Evolutionary conservation across 306 rosid species (phyloP), one percentile per base, ranked within the genome.

Genomic region (Luffa aegyptiaca): DNA sequence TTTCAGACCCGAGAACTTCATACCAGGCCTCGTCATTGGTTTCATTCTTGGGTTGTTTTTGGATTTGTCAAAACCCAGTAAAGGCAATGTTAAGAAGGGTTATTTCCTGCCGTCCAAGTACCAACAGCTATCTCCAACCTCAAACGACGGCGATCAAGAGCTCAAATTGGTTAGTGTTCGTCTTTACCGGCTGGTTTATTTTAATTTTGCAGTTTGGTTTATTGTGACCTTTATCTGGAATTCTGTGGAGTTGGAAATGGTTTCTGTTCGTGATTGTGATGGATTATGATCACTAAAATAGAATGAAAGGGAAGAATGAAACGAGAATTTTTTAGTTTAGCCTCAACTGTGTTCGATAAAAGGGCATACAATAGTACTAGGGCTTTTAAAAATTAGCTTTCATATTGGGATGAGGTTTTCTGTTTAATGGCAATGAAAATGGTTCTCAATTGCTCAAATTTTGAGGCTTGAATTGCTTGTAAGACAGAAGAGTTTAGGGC

Each of bases 21-120:
- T 94, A 80, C 98, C 97, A 12, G 97, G 97, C 75, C 85, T 92
- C 82, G 88, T 94, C n/a, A 87, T 94, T 79, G 98, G 97, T 83
- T 94, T 94, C 89, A 88, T 94, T 77, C 39, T 85, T 64, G 97
- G 98, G 76, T 72, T 92, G 78, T 80, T 94, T 77, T 79, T 86
- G 49, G 98, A 94, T 85, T 85, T 94, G 65, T 63, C 97, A 17
- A 89, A 87, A 65, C 90, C 89, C 52, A 41, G 59, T 35, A 88
- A 80, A 58, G 88, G 74, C 70, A 79, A 31, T 20, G 14, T 83
- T 3, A 75, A 82, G 76, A 89, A 79, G 76, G 90, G 86, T 46
- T 55, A n/a, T 12, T 83, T 81, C 49, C 64, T 84, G 13, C 76
- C 90, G 1, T 59, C 75, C 3, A 91, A 94, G 61, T 79, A 36